Conservation (phyloP, 495 filamentous ascomycete genomes). For the Friedmanniomyces endolithicus region DNA sequence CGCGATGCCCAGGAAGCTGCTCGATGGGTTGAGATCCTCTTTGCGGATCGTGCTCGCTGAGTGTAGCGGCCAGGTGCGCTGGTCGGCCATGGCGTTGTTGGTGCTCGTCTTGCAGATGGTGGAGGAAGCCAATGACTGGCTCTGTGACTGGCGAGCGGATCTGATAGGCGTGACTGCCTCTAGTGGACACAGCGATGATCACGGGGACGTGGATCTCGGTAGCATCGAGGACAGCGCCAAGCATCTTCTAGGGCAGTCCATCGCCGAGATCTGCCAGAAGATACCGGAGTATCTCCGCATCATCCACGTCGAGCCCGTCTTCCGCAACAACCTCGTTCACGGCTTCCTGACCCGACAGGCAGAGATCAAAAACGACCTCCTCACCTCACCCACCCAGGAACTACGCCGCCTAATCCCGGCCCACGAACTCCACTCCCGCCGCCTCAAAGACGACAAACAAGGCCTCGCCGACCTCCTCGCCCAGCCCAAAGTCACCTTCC, state of each 20-base stretch:
- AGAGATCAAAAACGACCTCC: neutral
- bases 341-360: neutral
- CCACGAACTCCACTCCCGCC: neutral
- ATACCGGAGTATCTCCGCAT: neutral
- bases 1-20: neutral
- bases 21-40: neutral
- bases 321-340: neutral
- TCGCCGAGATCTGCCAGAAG: neutral
- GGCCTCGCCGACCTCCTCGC: neutral
- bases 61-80: neutral
- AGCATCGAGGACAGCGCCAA: neutral
- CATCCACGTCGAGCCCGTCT: slow-evolving; percentile 5
- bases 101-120: neutral
- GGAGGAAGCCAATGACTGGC: neutral
- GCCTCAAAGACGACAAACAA: neutral
- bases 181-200: no score
- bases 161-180: no score
- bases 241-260: neutral
- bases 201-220: neutral
- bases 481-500: slow-evolving; percentile 1
- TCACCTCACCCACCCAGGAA: no score
- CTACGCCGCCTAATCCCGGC: neutral
- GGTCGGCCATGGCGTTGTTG: neutral
- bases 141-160: neutral
- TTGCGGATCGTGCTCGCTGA: neutral